phyloP scores from a whole-genome alignment of 2,329 filamentous ascomycete genomes.

The Bipolaris oryzae region DNA sequence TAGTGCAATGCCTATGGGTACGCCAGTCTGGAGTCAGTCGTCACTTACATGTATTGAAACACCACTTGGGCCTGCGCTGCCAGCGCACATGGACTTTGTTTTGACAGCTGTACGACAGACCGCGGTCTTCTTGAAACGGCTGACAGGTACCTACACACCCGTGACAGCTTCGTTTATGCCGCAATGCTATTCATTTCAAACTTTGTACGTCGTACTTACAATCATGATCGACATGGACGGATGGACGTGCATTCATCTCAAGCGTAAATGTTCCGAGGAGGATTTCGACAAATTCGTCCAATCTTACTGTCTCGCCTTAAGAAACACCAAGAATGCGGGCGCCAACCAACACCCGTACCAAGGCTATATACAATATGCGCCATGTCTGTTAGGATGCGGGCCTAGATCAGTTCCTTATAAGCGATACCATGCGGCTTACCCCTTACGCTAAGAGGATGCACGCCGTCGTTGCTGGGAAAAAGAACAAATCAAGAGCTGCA shows the following conservation, averaged over 20 bases:
- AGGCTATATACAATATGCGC: background rate
- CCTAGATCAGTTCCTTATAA: background rate
- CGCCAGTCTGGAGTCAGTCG: background rate
- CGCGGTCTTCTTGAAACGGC: constrained; percentile 11
- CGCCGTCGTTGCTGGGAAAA: constrained; percentile 3
- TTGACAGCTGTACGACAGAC: constrained; percentile 7
- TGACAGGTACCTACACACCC: background rate
- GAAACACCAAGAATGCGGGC: background rate
- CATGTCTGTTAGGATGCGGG: background rate
- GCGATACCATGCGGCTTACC: constrained; percentile 8
- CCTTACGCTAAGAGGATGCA: constrained; percentile 10
- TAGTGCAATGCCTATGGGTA: background rate
- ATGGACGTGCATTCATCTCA: background rate
- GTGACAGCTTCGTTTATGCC: background rate
- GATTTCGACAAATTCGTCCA: background rate
- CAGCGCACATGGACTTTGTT: background rate
- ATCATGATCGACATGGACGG: background rate
- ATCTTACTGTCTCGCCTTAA: background rate
- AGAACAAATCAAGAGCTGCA: constrained; percentile 4
- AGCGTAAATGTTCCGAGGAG: background rate
- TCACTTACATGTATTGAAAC: background rate
- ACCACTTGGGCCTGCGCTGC: background rate
- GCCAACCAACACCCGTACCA: constrained; percentile 5
- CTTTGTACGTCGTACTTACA: background rate
- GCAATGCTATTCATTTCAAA: background rate